These are phyloP conservation scores for Aspergillus sp. DNA, from an alignment of 2,329 filamentous ascomycete species.

Conservation along the genomic window DNA sequence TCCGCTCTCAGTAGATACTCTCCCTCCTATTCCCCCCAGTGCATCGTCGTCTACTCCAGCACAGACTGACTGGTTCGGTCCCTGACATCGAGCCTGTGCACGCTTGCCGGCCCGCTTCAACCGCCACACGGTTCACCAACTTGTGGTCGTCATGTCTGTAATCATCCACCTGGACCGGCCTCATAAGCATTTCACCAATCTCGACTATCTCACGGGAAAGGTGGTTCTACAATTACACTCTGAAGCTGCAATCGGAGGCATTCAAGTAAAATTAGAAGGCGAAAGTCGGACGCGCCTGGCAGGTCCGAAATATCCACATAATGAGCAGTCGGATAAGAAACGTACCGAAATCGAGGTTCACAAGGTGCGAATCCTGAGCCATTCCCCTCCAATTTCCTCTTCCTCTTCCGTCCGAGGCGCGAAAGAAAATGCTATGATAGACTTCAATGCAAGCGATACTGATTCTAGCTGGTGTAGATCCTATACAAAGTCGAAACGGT, in stretches of 20 bases:
- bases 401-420: neutral
- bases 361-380: conserved; percentile 40
- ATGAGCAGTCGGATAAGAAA: conserved; percentile 49
- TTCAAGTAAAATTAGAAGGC: conserved; percentile 53
- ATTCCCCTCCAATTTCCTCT: neutral
- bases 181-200: conserved; percentile 50
- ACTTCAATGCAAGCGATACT: neutral
- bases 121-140: conserved; percentile 7
- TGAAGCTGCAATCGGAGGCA: conserved; percentile 47
- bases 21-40: neutral
- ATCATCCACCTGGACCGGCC: conserved; percentile 47
- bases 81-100: neutral
- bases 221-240: conserved; percentile 45
- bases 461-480: conserved; percentile 29
- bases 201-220: conserved; percentile 49
- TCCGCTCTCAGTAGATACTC: neutral
- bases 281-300: conserved; percentile 50
- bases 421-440: neutral
- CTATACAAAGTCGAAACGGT: conserved; percentile 51
- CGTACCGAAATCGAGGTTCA: conserved; percentile 52
- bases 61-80: neutral
- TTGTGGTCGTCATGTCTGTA: conserved; percentile 46
- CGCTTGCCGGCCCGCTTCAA: neutral
- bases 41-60: neutral
- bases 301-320: conserved; percentile 40